Percentiles rank a stretch among this genome's conserved stretches.
Evolutionary conservation across 345 rosid genomes (phyloP).

Genomic region (Balakata baccata): DNA sequence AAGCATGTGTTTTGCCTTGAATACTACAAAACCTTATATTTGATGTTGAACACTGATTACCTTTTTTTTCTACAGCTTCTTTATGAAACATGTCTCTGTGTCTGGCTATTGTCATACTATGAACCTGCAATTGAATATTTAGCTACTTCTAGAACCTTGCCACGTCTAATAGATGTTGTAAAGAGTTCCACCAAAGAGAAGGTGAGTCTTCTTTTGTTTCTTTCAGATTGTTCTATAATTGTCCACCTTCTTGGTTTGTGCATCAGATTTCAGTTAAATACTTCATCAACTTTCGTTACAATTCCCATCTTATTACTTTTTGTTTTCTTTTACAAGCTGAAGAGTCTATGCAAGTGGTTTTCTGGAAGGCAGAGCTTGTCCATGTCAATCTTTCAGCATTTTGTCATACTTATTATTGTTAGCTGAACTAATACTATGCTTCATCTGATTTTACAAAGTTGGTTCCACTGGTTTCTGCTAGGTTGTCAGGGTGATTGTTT

Average conservation of each 20-base stretch:
- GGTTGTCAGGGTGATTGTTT: conserved; percentile 91
- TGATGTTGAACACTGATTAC: conserved; percentile 4
- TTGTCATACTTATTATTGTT: neutral
- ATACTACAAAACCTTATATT: neutral
- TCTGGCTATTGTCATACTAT: conserved; percentile 89
- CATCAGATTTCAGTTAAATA: neutral
- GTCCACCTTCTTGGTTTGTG: neutral
- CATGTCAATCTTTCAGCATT: neutral
- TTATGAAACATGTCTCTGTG: conserved; percentile 88
- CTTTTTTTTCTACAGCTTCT: conserved; percentile 61
- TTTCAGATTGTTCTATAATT: neutral
- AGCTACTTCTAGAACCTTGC: conserved; percentile 84
- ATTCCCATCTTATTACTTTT: neutral
- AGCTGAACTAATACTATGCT: conserved; percentile 13
- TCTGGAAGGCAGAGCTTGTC: conserved; percentile 3
- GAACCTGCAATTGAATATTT: conserved; percentile 86
- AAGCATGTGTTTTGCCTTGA: neutral
- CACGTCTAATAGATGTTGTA: conserved; percentile 72
- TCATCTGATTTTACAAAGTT: conserved; percentile 20
- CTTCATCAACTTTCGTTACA: conserved; percentile 1
- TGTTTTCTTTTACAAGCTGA: neutral
- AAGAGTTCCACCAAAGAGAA: conserved; percentile 91
- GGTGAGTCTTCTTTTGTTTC: conserved; percentile 40
- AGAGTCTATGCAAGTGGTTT: conserved; percentile 15
- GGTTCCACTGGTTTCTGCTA: conserved; percentile 29